Conservation (phyloP, 805 yeast genomes). For the Cyberlindnera sargentensis region DNA sequence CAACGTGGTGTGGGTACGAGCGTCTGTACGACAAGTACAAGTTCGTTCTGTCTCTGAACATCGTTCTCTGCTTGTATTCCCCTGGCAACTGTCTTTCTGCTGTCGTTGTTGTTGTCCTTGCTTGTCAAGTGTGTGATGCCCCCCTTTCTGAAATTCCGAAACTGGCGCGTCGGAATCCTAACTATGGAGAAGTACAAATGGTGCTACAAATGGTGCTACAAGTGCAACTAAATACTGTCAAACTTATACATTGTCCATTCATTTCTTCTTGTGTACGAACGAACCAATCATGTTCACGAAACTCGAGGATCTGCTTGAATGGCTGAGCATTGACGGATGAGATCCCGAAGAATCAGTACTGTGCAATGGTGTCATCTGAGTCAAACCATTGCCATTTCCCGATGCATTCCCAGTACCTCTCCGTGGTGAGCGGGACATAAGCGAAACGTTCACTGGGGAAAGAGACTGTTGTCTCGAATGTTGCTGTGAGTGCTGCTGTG, state of each 20-base stretch:
- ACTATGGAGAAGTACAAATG: too few relatives aligned
- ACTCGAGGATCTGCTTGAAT: slow-evolving; percentile 17
- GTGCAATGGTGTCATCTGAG: neutral
- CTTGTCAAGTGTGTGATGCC: too few relatives aligned
- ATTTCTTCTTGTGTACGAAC: slow-evolving; percentile 18
- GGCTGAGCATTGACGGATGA: too few relatives aligned
- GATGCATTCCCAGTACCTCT: neutral
- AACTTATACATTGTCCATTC: too few relatives aligned
- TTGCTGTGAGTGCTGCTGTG: neutral
- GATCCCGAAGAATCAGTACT: slow-evolving; percentile 3
- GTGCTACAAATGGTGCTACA: too few relatives aligned
- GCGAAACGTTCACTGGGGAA: neutral
- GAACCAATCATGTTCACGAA: slow-evolving; percentile 23
- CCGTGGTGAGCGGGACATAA: neutral
- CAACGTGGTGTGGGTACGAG: slow-evolving; percentile 66
- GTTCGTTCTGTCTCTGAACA: slow-evolving; percentile 96
- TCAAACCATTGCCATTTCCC: neutral
- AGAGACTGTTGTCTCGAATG: neutral
- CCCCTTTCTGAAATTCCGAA: too few relatives aligned
- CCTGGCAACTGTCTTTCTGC: slow-evolving; percentile 6
- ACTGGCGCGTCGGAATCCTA: too few relatives aligned
- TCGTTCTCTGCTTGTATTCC: slow-evolving; percentile 19
- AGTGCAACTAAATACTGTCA: too few relatives aligned
- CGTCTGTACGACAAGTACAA: slow-evolving; percentile 81
- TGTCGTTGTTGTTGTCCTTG: neutral